Evolutionary conservation across 345 rosid species (phyloP).

Genomic region (Psidium friedrichsthalianum): DNA sequence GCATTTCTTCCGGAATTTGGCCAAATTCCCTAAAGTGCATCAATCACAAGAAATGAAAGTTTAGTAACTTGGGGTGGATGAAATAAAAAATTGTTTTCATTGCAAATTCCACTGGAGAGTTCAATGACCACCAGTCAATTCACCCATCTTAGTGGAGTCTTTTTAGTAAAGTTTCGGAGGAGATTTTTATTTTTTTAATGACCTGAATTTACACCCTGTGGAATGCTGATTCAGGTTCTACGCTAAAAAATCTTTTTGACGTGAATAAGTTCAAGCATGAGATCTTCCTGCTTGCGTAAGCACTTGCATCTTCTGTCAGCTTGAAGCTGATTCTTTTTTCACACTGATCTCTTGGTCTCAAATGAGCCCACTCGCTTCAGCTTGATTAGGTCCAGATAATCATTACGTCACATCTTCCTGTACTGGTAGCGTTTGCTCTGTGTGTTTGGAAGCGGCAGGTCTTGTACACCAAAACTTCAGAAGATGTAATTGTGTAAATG

Average conservation of each 20-base stretch:
- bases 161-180: neutral
- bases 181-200: neutral
- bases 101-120: neutral
- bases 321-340: neutral
- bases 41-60: neutral
- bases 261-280: neutral
- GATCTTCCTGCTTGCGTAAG: neutral
- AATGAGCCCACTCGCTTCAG: neutral
- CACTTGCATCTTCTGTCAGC: neutral
- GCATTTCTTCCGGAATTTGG: neutral
- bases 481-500: neutral
- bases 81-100: neutral
- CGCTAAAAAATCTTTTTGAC: neutral
- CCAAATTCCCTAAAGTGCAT: neutral
- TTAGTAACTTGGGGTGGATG: neutral
- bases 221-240: neutral
- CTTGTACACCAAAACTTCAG: neutral
- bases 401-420: neutral
- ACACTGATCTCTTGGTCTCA: neutral
- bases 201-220: neutral
- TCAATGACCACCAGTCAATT: neutral
- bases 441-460: neutral
- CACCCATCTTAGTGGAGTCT: neutral
- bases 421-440: neutral
- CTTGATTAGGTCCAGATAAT: neutral